phyloP scores from a whole-genome alignment of 371 early-diverging fungal species.

The Lichtheimia hyalospora region DNA sequence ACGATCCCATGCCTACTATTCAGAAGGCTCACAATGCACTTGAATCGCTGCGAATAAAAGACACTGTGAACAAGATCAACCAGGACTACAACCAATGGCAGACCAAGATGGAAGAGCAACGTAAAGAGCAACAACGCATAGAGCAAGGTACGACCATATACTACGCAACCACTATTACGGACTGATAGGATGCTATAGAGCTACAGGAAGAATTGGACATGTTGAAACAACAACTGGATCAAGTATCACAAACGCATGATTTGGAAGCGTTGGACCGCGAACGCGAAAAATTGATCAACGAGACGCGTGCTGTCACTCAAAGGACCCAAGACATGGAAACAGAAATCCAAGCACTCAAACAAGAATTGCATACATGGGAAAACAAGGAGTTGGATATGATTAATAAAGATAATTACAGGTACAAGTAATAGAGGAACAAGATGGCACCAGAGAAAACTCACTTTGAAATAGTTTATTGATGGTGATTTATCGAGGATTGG shows the following conservation, averaged over 20 bases:
- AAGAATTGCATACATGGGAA: neutral
- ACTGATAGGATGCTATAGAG: neutral
- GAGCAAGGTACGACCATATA: too few species aligned
- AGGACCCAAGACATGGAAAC: neutral
- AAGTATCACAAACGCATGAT: neutral
- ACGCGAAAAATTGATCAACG: neutral
- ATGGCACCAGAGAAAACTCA: neutral
- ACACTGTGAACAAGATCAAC: too few species aligned
- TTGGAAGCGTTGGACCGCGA: neutral
- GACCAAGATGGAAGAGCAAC: too few species aligned
- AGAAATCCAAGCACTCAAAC: neutral
- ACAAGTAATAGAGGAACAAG: neutral
- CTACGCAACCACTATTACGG: too few species aligned
- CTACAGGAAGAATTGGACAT: neutral
- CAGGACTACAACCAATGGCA: too few species aligned
- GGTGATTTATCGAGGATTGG: neutral
- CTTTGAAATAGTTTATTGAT: neutral
- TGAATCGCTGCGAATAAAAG: too few species aligned
- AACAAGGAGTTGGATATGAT: neutral
- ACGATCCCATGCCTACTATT: too few species aligned
- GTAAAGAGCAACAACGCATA: too few species aligned
- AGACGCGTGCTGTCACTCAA: neutral
- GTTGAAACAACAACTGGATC: neutral
- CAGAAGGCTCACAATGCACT: too few species aligned
- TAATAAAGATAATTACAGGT: neutral